A percentile compares a stretch with the other conserved stretches of the same genome.
Conservation (phyloP, 345 rosid genomes). For the Psidium friedrichsthalianum region DNA sequence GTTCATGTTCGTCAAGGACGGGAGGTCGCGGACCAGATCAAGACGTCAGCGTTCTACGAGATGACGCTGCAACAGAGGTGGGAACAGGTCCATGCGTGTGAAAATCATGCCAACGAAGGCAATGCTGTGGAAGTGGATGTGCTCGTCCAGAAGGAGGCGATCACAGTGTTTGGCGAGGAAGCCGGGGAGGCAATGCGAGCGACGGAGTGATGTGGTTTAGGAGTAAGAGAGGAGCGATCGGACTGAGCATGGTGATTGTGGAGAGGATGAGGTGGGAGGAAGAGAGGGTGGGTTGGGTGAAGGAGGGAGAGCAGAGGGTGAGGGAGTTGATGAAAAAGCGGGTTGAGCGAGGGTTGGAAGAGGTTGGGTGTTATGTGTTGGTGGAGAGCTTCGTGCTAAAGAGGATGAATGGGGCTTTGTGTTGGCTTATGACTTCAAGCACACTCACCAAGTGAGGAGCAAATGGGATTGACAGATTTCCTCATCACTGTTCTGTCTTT, state of each 20-base stretch:
- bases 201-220: conserved; percentile 30
- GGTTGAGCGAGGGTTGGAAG: conserved; percentile 23
- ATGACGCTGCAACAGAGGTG: conserved; percentile 48
- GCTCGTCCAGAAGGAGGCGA: conserved; percentile 19
- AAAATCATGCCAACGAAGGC: not conserved
- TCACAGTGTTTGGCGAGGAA: conserved; percentile 17
- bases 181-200: not conserved
- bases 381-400: conserved; percentile 51
- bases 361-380: conserved; percentile 38
- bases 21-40: conserved; percentile 22
- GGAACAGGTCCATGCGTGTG: conserved; percentile 37
- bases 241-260: conserved; percentile 20
- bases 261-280: conserved; percentile 50
- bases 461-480: conserved; percentile 17
- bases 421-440: conserved; percentile 34
- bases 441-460: conserved; percentile 20
- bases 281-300: conserved; percentile 43
- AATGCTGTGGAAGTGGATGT: conserved; percentile 11
- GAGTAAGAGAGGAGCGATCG: conserved; percentile 11
- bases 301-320: not conserved
- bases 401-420: conserved; percentile 47
- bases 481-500: not conserved
- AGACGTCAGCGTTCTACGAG: conserved; percentile 26
- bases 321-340: conserved; percentile 5
- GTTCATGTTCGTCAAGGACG: conserved; percentile 48